Base-by-base conservation (phyloP, 805 yeast genomes). In the Deakozyma indianensis region DNA sequence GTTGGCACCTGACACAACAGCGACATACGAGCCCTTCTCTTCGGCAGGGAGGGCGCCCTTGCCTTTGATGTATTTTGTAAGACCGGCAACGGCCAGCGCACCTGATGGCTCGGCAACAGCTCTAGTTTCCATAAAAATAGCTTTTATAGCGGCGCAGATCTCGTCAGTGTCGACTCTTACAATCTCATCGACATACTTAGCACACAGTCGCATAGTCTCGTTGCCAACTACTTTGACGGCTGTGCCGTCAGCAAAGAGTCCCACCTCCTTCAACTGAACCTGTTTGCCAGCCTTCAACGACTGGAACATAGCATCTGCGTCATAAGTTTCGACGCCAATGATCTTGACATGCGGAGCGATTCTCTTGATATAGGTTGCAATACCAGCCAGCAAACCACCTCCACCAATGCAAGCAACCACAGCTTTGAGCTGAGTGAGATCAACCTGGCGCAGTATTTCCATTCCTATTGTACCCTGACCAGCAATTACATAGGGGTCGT, bases 401-500 rank as follows among this genome's bases (percentile, higher is more conserved):
- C 99, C 99, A 47, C 99, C 99, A 47, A 90, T 83, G 25, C 95
- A 87, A 47, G 86, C 78, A 60, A 92, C 92, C 1, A 92, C 82
- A 1, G 97, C 97, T 54, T 75, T 75, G 53, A 90, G 70, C 50
- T 80, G 78, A 46, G 79, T 77, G 43, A 80, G 69, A 51, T 85
- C 78, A 27, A 87, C 73, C 66, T 92, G 99, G 61, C 96, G 77
- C 46, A 92, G 67, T 22, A 92, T 67, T 64, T 92, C 99, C 75
- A 88, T 74, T 2, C 95, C 98, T 50, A 90, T 80, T 22, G 99
- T 92, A 48, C 97, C 99, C 64, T 92, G 99, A 22, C 99, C 99
- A 5, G 99, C 98, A 64, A 92, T 86, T 52, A 92, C 96, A 54
- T 80, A 85, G 1, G 99, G 99, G 58, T 92, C 96, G 59, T 92